Percentiles rank a stretch among this genome's conserved stretches.
phyloP scores from a whole-genome alignment of 2,329 filamentous ascomycete species.

The Cadophora sp. region DNA sequence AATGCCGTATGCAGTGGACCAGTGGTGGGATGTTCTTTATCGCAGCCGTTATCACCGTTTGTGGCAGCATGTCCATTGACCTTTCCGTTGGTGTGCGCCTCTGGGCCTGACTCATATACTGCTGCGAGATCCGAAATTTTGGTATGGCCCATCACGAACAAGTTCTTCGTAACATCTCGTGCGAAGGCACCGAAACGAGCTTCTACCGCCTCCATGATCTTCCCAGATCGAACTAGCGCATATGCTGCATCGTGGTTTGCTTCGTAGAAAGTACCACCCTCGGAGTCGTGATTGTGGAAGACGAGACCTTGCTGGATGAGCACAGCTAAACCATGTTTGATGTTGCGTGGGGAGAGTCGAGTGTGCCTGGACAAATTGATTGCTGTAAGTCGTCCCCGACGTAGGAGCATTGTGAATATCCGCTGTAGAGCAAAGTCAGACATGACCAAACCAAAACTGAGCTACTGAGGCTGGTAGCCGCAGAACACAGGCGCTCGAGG shows the following conservation, averaged over 20 bases:
- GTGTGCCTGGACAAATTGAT: slow-evolving; percentile 74
- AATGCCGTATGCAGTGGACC: slow-evolving; percentile 53
- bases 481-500: slow-evolving; percentile 15
- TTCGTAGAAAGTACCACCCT: slow-evolving; percentile 78
- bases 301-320: slow-evolving; percentile 89
- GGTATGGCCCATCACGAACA: slow-evolving; percentile 80
- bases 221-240: slow-evolving; percentile 79
- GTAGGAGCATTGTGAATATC: slow-evolving; percentile 81
- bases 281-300: slow-evolving; percentile 71
- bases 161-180: slow-evolving; percentile 73
- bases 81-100: slow-evolving; percentile 42
- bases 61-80: slow-evolving; percentile 22
- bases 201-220: slow-evolving; percentile 79
- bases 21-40: slow-evolving; percentile 30
- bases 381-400: slow-evolving; percentile 78
- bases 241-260: slow-evolving; percentile 83
- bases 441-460: slow-evolving; percentile 28
- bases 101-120: slow-evolving; percentile 55
- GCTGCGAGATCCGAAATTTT: slow-evolving; percentile 73
- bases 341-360: slow-evolving; percentile 73
- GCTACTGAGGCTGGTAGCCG: slow-evolving; percentile 27
- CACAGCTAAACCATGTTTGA: slow-evolving; percentile 82
- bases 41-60: slow-evolving; percentile 35
- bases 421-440: slow-evolving; percentile 61
- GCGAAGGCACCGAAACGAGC: slow-evolving; percentile 77